Evolutionary conservation across 2,329 filamentous ascomycete genomes (phyloP), one percentile per base, ranked within the genome.

Genomic region (Verticillium klebahnii): DNA sequence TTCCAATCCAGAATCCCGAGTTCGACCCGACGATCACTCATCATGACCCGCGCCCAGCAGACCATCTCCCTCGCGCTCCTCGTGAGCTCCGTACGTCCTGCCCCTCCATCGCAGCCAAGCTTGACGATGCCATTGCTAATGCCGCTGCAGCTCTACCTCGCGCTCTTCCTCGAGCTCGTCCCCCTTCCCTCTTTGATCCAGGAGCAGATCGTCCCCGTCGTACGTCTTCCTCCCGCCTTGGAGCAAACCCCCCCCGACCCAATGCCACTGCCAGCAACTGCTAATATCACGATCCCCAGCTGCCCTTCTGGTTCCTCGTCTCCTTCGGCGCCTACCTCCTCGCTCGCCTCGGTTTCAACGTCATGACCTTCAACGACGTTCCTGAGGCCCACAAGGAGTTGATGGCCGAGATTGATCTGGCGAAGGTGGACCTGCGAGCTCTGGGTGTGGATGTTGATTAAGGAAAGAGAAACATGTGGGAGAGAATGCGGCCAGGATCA

Each of bases 321-420:
- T 88, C 91, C 25, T 93, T 98, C 73, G 95, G 93, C 77, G 90
- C 93, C 65, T 93, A 93, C 78, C 89, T 99, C 23, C 89, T 99
- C 67, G 92, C 90, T 80, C 92, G 92, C 70, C 89, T 99, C 65
- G 95, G 95, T 70, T 90, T 88, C 81, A 95, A 95, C 67, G 91
- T 99, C 69, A 83, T 97, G 74, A 97, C 92, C 62, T 99, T 99
- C 85, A 95, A 97, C 82, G 93, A 98, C 77, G 92, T 96, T 57
- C 93, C 94, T 60, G 85, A 92, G 65, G 95, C 95, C 59, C 90
- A 98, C 78, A 86, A 89, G 74, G 93, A 97, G 78, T 81, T 99
- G 69, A 92, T 95, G 84, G 82, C 80, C 69, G 91, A 98, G 79
- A 95, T 96, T 72, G 84, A 92, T 65, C 69, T 88, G 75, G 92